phyloP scores from a whole-genome alignment of 1,284 basidiomycete species.

The Microbotryomycetes sp. region DNA sequence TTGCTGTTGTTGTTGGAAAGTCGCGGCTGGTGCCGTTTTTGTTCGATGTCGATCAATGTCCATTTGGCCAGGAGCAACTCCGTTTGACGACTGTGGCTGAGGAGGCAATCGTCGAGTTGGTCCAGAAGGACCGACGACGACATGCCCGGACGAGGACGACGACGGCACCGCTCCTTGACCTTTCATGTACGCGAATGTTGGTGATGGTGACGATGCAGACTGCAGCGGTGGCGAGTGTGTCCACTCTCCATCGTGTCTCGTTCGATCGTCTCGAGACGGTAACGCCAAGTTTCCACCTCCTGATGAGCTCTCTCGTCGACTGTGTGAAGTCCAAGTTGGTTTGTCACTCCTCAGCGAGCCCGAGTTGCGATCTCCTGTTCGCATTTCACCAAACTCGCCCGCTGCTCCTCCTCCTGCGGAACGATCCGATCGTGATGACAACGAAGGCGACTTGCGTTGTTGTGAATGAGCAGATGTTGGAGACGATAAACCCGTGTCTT shows the following conservation, averaged over 20 bases:
- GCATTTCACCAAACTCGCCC: slow-evolving; percentile 13
- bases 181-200: not conserved
- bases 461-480: not conserved
- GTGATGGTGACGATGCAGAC: not conserved
- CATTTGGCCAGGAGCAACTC: not conserved
- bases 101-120: slow-evolving; percentile 19
- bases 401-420: not conserved
- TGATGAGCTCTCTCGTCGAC: not conserved
- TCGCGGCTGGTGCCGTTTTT: not conserved
- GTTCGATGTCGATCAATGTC: not conserved
- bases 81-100: not conserved
- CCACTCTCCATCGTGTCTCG: not conserved
- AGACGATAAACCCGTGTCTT: not conserved
- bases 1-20: not conserved
- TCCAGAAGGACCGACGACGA: slow-evolving; percentile 16
- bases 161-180: not conserved
- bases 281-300: not conserved
- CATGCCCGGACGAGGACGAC: slow-evolving; percentile 7
- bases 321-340: slow-evolving; percentile 10
- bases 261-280: not conserved
- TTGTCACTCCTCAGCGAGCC: slow-evolving; percentile 12
- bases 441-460: not conserved
- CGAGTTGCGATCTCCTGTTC: not conserved
- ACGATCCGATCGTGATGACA: not conserved
- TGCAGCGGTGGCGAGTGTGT: not conserved